Base-by-base conservation (phyloP, 148 eudicot genomes). In the Amaranthus hypochondriacus region DNA sequence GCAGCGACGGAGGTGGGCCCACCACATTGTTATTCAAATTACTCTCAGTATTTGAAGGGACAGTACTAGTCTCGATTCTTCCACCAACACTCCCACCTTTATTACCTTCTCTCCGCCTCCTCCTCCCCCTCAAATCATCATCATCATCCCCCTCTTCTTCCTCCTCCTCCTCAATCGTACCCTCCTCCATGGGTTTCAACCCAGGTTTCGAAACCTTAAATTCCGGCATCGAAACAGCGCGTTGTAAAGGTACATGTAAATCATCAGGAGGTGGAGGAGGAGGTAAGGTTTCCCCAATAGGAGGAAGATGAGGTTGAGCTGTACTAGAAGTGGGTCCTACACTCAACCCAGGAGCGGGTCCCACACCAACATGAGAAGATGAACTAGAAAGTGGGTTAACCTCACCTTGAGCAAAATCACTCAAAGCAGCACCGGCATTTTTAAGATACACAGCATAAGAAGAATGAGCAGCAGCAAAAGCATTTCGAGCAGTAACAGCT, bases 161-260 rank as follows among this genome's bases (percentile, higher is more conserved):
- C 0, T 84, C 78, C 56, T 80, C 96, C 70, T 84, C 93, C 53
- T 79, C 88, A 42, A 82, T 78, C 4, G 82, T 82, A 4, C 81
- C 69, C 71, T 90, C 92, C 1, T 84, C 86, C 2, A 56, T 72
- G 12, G 8, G 65, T 0, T 76, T 77, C 15, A 49, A 42, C 2
- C 12, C 48, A 5, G 86, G 76, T 62, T 81, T 77, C 60, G 83
- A 82, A 15, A 73, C 79, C 3, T 71, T 69, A 7, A 86, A 81
- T 48, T 92, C 95, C 1, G 97, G 97, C 95, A 89, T 89, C 43
- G 88, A 82, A 48, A 73, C 81, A 4, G 97, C 97, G 5, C 97
- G 86, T 43, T 88, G 92, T 0, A 91, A 87, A 4, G 83, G 15
- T 5, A 78, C 56, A 0, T 78, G 66, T 66, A 79, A 62, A 60